These are phyloP conservation scores for Colletotrichum filicis DNA, from an alignment of 2,329 filamentous ascomycete species.

Conservation along the genomic window DNA sequence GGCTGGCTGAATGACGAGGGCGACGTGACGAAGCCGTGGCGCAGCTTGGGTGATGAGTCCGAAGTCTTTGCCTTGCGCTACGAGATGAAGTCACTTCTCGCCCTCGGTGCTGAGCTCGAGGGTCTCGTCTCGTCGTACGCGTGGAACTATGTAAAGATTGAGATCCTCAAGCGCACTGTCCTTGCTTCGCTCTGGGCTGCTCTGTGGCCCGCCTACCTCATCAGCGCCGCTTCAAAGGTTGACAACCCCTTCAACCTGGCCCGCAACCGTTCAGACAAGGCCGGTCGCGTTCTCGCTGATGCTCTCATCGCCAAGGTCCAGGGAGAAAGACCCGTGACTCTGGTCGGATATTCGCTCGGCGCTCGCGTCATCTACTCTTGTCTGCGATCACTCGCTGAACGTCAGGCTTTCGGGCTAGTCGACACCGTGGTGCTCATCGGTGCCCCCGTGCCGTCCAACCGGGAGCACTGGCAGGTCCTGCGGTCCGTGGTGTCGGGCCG, in stretches of 20 bases:
- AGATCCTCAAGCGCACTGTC: slow-evolving; percentile 80
- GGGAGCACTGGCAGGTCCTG: slow-evolving; percentile 79
- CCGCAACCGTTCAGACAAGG: slow-evolving; percentile 81
- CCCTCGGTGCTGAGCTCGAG: slow-evolving; percentile 78
- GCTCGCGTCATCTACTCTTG: slow-evolving; percentile 87
- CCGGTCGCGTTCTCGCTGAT: slow-evolving; percentile 82
- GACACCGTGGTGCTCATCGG: slow-evolving; percentile 88
- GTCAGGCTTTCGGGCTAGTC: slow-evolving; percentile 84
- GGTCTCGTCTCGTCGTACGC: slow-evolving; percentile 79
- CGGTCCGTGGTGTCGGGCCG: slow-evolving; percentile 83
- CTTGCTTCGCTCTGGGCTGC: slow-evolving; percentile 75
- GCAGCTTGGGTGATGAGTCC: slow-evolving; percentile 73
- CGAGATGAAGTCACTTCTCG: slow-evolving; percentile 81
- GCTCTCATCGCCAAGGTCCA: slow-evolving; percentile 84
- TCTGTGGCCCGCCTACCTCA: slow-evolving; percentile 75
- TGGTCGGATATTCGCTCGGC: slow-evolving; percentile 85
- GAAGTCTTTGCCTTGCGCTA: slow-evolving; percentile 89
- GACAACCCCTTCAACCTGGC: slow-evolving; percentile 88
- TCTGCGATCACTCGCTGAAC: slow-evolving; percentile 78
- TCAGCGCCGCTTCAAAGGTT: slow-evolving; percentile 74
- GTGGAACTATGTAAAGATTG: slow-evolving; percentile 77
- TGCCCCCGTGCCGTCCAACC: slow-evolving; percentile 78
- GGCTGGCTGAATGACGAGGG: slow-evolving; percentile 84
- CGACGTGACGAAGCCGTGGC: slow-evolving; percentile 85
- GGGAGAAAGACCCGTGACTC: slow-evolving; percentile 82